Evolutionary conservation across 1,284 basidiomycete species (phyloP), one percentile per base, ranked within the genome.

Genomic region (Ustilago sp.): DNA sequence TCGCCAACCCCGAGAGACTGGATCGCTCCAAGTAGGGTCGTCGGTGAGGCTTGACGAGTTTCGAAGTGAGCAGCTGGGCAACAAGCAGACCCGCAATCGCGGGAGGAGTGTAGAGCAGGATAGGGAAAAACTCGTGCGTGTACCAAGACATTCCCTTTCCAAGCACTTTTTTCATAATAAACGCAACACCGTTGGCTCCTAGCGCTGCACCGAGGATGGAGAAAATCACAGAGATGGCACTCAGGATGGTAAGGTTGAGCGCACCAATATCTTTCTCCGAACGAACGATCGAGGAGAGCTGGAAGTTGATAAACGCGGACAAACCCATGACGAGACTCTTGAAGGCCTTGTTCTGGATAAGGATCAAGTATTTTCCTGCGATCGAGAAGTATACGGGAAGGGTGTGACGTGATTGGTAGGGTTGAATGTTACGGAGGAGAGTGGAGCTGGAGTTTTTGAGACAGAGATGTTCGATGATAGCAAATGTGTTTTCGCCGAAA

Each of bases 401-500:
- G 15, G 93, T 93, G 39, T 67, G 66, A 15, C 72, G 60, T 45
- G 64, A 62, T 31, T 77, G 73, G 31, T 67, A 54, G 2, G 64
- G 60, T 17, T 65, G 31, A 62, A 79, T 77, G 9, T 34, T 53
- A n/a, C 79, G 61, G 35, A 85, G 80, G 63, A 68, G 78, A 63
- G 87, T 87, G 15, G 63, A 68, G 9, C 85, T 79, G 0, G 81
- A 41, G 48, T 77, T 83, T 11, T 93, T 91, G 45, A 82, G 68
- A 38, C 74, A 74, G n/a, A 99, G 89, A 83, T 94, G 89, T 45
- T 90, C 89, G 38, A 98, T 88, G 35, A 98, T 90, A 0, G 93
- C 93, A 17, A 97, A 90, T 1, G 92, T 90, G 82, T 98, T 98
- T 74, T 94, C 93, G 28, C 91, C 94, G 91, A 98, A 97, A 87